These are phyloP conservation scores for Neoarthrinium moseri DNA, from an alignment of 2,329 filamentous ascomycete species.

Conservation along the genomic window DNA sequence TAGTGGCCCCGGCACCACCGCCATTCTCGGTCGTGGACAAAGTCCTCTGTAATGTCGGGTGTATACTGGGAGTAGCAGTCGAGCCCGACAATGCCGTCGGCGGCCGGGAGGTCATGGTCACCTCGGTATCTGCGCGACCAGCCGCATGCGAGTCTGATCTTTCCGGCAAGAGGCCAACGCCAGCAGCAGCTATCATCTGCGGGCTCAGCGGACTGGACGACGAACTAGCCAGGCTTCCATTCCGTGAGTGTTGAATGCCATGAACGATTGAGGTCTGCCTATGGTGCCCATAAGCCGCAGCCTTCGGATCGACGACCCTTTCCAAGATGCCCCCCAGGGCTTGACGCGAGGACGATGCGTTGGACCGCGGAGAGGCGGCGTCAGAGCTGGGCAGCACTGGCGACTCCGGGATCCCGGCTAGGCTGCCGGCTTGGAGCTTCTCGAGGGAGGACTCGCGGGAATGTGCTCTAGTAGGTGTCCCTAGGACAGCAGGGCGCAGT, in stretches of 20 bases:
- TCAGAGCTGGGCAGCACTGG: constrained; percentile 25
- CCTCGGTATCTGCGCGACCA: constrained; percentile 45
- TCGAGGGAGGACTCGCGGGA: constrained; percentile 60
- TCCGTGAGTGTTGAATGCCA: constrained; percentile 89
- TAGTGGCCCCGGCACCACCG: constrained; percentile 38
- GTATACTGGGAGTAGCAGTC: constrained; percentile 28
- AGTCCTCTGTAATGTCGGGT: constrained; percentile 40
- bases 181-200: constrained; percentile 74
- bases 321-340: constrained; percentile 44
- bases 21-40: constrained; percentile 46
- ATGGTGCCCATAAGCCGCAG: constrained; percentile 74
- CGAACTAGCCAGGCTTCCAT: constrained; percentile 80
- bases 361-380: constrained; percentile 36
- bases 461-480: constrained; percentile 40
- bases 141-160: constrained; percentile 50
- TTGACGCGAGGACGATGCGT: constrained; percentile 39
- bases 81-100: constrained; percentile 48
- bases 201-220: constrained; percentile 84
- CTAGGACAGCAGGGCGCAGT: constrained; percentile 44
- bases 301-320: constrained; percentile 55
- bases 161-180: constrained; percentile 52
- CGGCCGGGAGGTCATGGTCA: constrained; percentile 37
- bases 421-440: constrained; percentile 40
- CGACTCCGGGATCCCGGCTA: constrained; percentile 30
- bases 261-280: constrained; percentile 96